Evolutionary conservation across 2,329 filamentous ascomycete species (phyloP), one percentile per base, ranked within the genome.

Genomic region (Cadophora sp.): DNA sequence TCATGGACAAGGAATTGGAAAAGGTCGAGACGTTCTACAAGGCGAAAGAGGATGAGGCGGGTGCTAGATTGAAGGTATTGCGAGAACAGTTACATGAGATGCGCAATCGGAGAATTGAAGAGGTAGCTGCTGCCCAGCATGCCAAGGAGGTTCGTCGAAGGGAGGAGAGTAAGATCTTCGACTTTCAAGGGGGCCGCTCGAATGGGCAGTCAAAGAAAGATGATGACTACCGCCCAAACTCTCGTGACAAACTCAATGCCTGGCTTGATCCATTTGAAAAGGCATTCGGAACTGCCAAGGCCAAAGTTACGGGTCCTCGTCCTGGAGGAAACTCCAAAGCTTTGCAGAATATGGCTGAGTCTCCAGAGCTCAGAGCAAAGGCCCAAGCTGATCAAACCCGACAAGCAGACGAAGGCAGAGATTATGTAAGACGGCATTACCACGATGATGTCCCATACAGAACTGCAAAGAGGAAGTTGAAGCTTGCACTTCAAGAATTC

Each of bases 21-120:
- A 99, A 98, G 80, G 93, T 99, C 13, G 94, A 99, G 76, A 80
- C 83, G 0, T 99, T 99, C 76, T 98, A 98, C 81, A 89, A 87
- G 73, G 81, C 87, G 72, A 97, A 97, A 76, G 96, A 99, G 76
- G 86, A 92, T 33, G 93, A 97, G 76, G 93, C 95, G 0, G 91
- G 88, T 0, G 82, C 89, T 64, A 87, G 94, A 1, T 81, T 97
- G 27, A 81, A 83, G 0, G 78, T 91, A 4, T 83, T 99, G 56
- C 87, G 92, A 50, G 88, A 94, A 61, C 96, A 99, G 77, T 84
- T 99, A 39, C 94, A 97, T 76, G 91, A 96, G 73, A 97, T 98
- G 93, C 87, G 94, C 53, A 93, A 96, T 77, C 87, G 91, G 16
- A 89, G 95, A 24, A 85, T 93, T 33, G 85, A 90, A 62, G 93